phyloP scores from a whole-genome alignment of 495 filamentous ascomycete species.

The Achaetomiella virescens region DNA sequence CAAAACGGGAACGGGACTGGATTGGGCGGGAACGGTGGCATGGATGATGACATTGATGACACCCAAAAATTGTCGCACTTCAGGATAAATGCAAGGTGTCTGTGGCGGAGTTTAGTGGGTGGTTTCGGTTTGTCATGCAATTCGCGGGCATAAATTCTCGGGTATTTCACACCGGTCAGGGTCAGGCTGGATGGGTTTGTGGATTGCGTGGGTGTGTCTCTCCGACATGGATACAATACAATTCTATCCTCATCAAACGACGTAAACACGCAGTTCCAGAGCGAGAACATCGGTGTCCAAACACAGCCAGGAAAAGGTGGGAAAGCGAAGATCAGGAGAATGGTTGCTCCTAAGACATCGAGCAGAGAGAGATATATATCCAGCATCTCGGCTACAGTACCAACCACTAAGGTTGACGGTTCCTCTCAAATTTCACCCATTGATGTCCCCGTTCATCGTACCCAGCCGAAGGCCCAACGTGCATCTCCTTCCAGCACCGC shows the following conservation, averaged over 20 bases:
- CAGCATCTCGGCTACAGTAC: too few relatives aligned
- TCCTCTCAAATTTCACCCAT: slow-evolving; percentile 34
- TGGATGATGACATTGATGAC: neutral
- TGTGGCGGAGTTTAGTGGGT: neutral
- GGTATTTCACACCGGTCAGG: neutral
- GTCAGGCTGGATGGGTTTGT: neutral
- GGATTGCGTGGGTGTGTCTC: neutral
- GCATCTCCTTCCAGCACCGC: slow-evolving; percentile 64
- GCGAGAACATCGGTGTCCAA: too few relatives aligned
- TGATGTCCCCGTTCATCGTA: slow-evolving; percentile 51
- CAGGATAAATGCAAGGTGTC: neutral
- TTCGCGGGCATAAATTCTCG: too few relatives aligned
- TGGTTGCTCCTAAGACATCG: too few relatives aligned
- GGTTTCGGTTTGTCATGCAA: neutral
- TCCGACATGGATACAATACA: neutral
- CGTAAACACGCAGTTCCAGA: too few relatives aligned
- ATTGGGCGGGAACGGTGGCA: neutral
- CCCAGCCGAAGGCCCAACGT: slow-evolving; percentile 51
- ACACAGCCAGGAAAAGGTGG: too few relatives aligned
- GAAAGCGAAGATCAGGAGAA: too few relatives aligned
- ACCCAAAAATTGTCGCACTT: neutral
- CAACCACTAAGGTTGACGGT: neutral
- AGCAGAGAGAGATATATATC: neutral
- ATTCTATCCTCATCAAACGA: neutral
- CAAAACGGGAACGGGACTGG: neutral